Conservation (phyloP, 441 rosid species). For the Aquilaria agallochum region DNA sequence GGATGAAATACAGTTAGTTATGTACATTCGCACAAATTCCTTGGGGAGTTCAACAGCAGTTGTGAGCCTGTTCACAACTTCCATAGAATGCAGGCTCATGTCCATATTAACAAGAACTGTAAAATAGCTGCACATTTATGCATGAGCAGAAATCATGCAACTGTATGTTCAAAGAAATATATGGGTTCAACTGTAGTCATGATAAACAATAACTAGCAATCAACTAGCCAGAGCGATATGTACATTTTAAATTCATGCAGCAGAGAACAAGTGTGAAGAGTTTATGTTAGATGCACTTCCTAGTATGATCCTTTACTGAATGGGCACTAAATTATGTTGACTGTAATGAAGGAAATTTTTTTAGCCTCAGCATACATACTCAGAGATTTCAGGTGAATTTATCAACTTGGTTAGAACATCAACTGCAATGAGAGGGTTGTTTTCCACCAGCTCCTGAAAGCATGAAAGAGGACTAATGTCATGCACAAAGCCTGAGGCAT, state of each 20-base stretch:
- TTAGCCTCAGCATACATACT: slow-evolving; percentile 46
- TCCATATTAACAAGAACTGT: slow-evolving; percentile 94
- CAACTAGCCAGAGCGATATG: no score
- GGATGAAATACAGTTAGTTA: slow-evolving; percentile 91
- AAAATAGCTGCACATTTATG: slow-evolving; percentile 56
- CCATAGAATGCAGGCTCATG: slow-evolving; percentile 97
- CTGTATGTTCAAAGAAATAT: background rate
- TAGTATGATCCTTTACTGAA: no score
- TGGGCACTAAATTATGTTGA: background rate
- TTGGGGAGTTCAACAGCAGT: slow-evolving; percentile 92
- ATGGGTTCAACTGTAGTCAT: slow-evolving; percentile 3
- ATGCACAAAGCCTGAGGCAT: slow-evolving; percentile 2
- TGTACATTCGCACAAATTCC: slow-evolving; percentile 83
- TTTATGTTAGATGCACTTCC: no score
- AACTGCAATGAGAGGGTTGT: slow-evolving; percentile 90
- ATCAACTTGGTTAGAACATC: slow-evolving; percentile 89
- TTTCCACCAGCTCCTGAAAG: slow-evolving; percentile 90
- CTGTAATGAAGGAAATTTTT: background rate
- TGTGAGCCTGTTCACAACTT: slow-evolving; percentile 97
- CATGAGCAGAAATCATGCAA: slow-evolving; percentile 8
- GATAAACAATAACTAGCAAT: no score
- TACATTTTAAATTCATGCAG: slow-evolving; percentile 2
- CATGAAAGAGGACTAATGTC: slow-evolving; percentile 21
- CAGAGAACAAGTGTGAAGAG: background rate
- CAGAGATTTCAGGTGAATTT: slow-evolving; percentile 77